Conservation (phyloP, 2,329 filamentous ascomycete species). For the Lecanicillium sp. region DNA sequence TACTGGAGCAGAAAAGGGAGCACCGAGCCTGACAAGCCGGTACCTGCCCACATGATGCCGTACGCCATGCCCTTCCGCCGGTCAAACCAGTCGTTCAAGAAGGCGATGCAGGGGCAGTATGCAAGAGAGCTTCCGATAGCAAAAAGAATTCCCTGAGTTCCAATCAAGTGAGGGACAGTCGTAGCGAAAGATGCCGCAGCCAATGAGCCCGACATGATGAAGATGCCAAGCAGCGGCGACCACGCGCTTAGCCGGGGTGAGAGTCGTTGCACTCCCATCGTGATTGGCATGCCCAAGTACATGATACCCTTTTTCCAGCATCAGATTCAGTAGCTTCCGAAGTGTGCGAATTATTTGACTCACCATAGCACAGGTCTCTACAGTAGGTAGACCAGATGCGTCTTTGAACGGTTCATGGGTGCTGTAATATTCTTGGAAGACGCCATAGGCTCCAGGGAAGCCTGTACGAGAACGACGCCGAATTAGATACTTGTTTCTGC, state of each 20-base stretch:
- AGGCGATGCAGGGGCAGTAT: slow-evolving; percentile 46
- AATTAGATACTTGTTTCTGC: not conserved
- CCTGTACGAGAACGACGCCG: slow-evolving; percentile 38
- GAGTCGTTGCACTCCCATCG: slow-evolving; percentile 37
- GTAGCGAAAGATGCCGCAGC: slow-evolving; percentile 43
- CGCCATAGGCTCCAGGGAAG: slow-evolving; percentile 58
- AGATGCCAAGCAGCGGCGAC: slow-evolving; percentile 34
- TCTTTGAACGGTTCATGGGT: slow-evolving; percentile 48
- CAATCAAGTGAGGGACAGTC: slow-evolving; percentile 44
- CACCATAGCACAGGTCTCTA: slow-evolving; percentile 54
- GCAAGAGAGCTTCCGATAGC: slow-evolving; percentile 45
- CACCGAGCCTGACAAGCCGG: slow-evolving; percentile 41
- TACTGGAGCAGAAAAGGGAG: slow-evolving; percentile 38
- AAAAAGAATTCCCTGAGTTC: slow-evolving; percentile 53
- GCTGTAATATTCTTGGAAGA: slow-evolving; percentile 61
- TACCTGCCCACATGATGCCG: slow-evolving; percentile 49
- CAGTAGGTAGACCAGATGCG: slow-evolving; percentile 45
- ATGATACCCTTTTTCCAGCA: slow-evolving; percentile 36
- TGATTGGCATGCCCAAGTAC: slow-evolving; percentile 42
- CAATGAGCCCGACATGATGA: slow-evolving; percentile 42
- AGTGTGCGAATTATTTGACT: not conserved
- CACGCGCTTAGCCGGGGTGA: slow-evolving; percentile 32
- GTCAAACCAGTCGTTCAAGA: slow-evolving; percentile 52
- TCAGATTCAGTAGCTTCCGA: slow-evolving; percentile 7
- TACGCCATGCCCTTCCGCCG: slow-evolving; percentile 47